Evolutionary conservation across 1,139 yeast genomes (phyloP).

Genomic region (Candida neerlandica): DNA sequence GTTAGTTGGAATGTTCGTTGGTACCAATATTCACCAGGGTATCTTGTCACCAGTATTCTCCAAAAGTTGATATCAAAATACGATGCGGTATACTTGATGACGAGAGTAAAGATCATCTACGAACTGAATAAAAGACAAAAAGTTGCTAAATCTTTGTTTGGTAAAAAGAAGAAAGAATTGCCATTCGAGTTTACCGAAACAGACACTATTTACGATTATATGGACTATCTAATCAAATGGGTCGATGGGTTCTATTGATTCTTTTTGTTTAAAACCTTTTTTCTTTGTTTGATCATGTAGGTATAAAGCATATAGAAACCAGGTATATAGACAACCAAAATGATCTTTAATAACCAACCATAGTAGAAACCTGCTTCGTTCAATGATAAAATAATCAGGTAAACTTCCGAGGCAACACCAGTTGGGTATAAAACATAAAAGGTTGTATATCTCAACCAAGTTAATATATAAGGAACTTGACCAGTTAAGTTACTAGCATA

Average conservation of each 20-base stretch:
- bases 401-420: conserved; percentile 85
- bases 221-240: conserved; percentile 36
- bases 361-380: conserved; percentile 61
- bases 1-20: conserved; percentile 46
- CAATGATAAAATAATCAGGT: conserved; percentile 68
- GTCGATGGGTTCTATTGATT: conserved; percentile 22
- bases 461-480: conserved; percentile 64
- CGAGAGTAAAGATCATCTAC: conserved; percentile 36
- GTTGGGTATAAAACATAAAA: conserved; percentile 85
- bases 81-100: conserved; percentile 35
- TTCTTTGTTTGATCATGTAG: conserved; percentile 89
- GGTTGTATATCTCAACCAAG: conserved; percentile 79
- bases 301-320: conserved; percentile 84
- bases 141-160: conserved; percentile 14
- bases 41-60: conserved; percentile 32
- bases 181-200: conserved; percentile 29
- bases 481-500: conserved; percentile 69
- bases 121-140: conserved; percentile 31
- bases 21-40: conserved; percentile 42
- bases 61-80: conserved; percentile 32
- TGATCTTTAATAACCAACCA: conserved; percentile 55
- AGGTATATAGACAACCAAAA: conserved; percentile 74
- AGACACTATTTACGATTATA: conserved; percentile 40
- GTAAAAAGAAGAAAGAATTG: conserved; percentile 16
- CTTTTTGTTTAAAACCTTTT: conserved; percentile 51